Evolutionary conservation across 495 filamentous ascomycete species (phyloP).

Genomic region (Neurospora tetrasperma): DNA sequence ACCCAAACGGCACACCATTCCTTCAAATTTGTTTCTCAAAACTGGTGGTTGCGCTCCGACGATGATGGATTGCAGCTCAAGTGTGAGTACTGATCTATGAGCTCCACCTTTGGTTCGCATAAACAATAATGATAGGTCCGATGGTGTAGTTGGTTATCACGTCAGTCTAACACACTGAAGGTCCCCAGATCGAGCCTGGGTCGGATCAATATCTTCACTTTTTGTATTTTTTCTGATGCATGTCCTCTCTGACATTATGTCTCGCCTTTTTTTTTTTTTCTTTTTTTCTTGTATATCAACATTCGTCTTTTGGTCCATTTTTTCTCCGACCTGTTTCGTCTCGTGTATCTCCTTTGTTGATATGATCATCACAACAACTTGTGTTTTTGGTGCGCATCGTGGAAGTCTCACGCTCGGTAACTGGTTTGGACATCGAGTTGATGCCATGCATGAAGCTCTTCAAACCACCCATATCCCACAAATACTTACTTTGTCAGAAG

Average conservation of each 20-base stretch:
- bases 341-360: background rate
- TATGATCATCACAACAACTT: no score
- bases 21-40: background rate
- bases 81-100: background rate
- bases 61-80: background rate
- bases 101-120: background rate
- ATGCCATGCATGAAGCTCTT: background rate
- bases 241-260: no score
- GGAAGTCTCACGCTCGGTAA: background rate
- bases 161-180: background rate
- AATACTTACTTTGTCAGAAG: background rate
- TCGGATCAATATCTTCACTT: background rate
- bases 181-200: background rate
- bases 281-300: background rate
- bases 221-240: background rate
- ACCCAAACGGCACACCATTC: background rate
- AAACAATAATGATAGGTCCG: background rate
- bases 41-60: background rate
- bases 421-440: background rate
- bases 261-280: no score
- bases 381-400: background rate
- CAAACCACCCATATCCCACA: background rate
- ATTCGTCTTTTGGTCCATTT: background rate
- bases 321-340: background rate
- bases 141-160: slow-evolving; percentile 1